Evolutionary conservation across 1,284 basidiomycete genomes (phyloP).

Genomic region (Trichosporon inkin): DNA sequence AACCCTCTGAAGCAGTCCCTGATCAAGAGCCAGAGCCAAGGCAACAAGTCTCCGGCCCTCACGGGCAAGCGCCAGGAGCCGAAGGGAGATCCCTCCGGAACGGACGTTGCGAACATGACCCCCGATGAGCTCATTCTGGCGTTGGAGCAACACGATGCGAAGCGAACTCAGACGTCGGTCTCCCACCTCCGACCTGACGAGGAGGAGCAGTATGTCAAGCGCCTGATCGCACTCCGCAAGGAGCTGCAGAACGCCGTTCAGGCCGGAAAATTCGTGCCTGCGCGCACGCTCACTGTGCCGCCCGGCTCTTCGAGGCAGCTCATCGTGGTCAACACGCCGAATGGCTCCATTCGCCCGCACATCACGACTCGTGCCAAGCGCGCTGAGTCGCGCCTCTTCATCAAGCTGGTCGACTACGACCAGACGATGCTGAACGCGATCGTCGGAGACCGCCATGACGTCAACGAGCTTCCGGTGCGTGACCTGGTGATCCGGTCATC

Average conservation of each 20-base stretch:
- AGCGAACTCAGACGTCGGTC: conserved; percentile 45
- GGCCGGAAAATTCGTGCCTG: conserved; percentile 47
- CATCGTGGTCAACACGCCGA: conserved; percentile 53
- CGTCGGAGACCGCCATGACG: conserved; percentile 23
- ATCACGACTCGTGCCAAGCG: conserved; percentile 51
- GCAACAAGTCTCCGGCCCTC: conserved; percentile 37
- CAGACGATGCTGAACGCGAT: conserved; percentile 25
- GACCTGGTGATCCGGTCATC: conserved; percentile 53
- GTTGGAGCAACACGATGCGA: conserved; percentile 50
- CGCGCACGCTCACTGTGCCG: conserved; percentile 45
- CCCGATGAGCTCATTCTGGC: conserved; percentile 52
- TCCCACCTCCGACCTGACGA: conserved; percentile 48
- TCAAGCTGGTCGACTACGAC: conserved; percentile 53
- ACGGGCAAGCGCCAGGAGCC: conserved; percentile 39
- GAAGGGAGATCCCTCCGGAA: conserved; percentile 26
- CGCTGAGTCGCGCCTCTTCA: conserved; percentile 53
- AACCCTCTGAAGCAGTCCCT: neutral
- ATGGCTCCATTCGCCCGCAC: conserved; percentile 52
- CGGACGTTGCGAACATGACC: conserved; percentile 47
- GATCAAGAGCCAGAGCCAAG: neutral
- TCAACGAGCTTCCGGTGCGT: conserved; percentile 53
- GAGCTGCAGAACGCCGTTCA: conserved; percentile 50
- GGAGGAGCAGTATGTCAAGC: conserved; percentile 53
- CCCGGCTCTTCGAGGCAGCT: conserved; percentile 47
- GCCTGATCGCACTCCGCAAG: conserved; percentile 50